A percentile compares a stretch with the other conserved stretches of the same genome.
phyloP scores from a whole-genome alignment of 768 basidiomycete genomes.

The Saitozyma sp. region DNA sequence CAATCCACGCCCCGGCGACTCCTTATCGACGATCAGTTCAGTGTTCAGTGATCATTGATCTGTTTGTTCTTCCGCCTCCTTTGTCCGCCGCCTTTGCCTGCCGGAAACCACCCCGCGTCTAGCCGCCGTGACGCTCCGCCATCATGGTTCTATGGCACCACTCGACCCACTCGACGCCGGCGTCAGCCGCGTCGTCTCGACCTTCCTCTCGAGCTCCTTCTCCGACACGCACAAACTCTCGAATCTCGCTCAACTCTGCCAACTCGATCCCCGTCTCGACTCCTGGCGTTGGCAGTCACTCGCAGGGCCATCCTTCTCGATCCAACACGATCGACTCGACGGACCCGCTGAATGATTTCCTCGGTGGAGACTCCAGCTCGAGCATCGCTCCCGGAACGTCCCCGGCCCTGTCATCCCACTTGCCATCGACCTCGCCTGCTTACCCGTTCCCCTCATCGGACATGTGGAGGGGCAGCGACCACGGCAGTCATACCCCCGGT shows the following conservation, averaged over 20 bases:
- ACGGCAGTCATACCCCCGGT: not conserved
- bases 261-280: not conserved
- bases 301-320: not conserved
- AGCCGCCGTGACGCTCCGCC: too few species aligned
- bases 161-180: not conserved
- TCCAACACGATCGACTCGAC: not conserved
- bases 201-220: slow-evolving; percentile 1
- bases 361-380: not conserved
- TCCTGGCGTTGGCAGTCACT: not conserved
- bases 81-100: too few species aligned
- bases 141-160: too few species aligned
- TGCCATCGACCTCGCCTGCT: too few species aligned
- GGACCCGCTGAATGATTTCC: not conserved
- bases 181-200: not conserved
- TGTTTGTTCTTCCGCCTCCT: too few species aligned
- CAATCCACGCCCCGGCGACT: too few species aligned
- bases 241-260: not conserved
- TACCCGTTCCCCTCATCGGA: not conserved
- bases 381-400: not conserved
- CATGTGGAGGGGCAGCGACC: not conserved
- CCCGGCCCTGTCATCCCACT: not conserved
- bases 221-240: not conserved
- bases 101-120: too few species aligned
- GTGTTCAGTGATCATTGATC: too few species aligned
- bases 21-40: too few species aligned